Base-by-base conservation (phyloP, 1,139 yeast species). In the Entelexis sorbosivorans region DNA sequence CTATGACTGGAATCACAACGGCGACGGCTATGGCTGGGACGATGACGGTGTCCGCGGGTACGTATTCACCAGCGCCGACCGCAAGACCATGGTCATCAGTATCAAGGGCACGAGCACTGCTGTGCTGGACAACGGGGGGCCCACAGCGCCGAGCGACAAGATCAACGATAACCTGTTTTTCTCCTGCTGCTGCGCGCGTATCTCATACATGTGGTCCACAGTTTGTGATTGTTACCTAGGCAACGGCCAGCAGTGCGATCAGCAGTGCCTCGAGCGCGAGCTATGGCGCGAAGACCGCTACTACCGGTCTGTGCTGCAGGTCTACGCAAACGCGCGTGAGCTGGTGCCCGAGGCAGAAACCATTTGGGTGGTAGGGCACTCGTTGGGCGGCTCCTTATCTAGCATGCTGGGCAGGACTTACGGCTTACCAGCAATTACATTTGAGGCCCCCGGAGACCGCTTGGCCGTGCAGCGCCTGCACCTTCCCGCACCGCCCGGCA, bases 141-240 rank as follows among this genome's bases (percentile, higher is more conserved):
- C 82, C 50, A 89, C 98, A 0, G 81, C 84, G 0, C 77, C 74
- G 1, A 79, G 77, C 56, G 99, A 91, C 65, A 87, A 87, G 66
- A 68, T 75, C 35, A 91, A 91, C 64, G 98, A 93, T 64, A 91
- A 91, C 64, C 65, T 91, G 52, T 68, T 91, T 44, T 91, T 91
- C 64, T 85, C 95, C 17, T 91, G 99, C 66, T 91, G 99, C 66
- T 91, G 99, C 69, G 98, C 96, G 0, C 74, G 97, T 38, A 82
- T 91, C 8, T 79, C 93, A 52, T 89, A 88, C 60, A 69, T 87
- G 67, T 93, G 98, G 98, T 79, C 81, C 9, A 85, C 97, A 0
- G 97, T 89, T 0, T 91, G 99, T 67, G 96, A 88, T 66, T 91
- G 99, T 64, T 89, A 82, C 64, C 79, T 81, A 56, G 71, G 71